Base-by-base conservation (phyloP, 148 eudicot species). In the Oxyria digyna region DNA sequence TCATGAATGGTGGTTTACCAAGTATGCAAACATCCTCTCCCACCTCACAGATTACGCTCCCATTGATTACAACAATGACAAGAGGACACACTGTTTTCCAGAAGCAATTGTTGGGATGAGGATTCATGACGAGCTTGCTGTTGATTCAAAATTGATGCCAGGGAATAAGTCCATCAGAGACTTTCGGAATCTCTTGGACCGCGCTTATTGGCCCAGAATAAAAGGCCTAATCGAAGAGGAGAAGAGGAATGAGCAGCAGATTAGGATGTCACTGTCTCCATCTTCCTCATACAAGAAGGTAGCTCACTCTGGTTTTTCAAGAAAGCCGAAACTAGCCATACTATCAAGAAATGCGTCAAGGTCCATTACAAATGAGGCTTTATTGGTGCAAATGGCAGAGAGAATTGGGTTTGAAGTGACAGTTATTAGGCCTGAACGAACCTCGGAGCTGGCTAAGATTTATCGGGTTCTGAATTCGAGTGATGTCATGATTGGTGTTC, bases 1-100 rank as follows among this genome's bases (percentile, higher is more conserved):
- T 62, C 97, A 88, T 64, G 69, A 69, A 55, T 90, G 98, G 98
- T 94, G 98, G 98, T 50, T 78, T n/a, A 90, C 82, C 0, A 94
- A 94, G 79, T 94, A 88, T 42, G 84, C 76, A 0, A 85, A 90
- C 24, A 77, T 94, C 43, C 76, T 94, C 31, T 81, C 89, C 1
- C 87, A 71, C 33, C 82, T 94, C 65, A 83, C 98, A 0, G 87
- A 88, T 77, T 87, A 81, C 67, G 81, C 83, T 1, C 79, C 84
- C 0, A 74, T 94, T 12, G 88, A 90, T 70, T 90, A 77, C 41
- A 75, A 50, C 42, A 78, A 74, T 4, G 98, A 94, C 67, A 74
- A 76, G 8, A 73, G 85, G 54, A 77, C 80, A 17, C 97, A 90
- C 75, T 94, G 98, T 82, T 94, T 94, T 74, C 86, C 91, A 0